Conservation (phyloP, 1,284 basidiomycete species). For the Cutaneotrichosporon cavernicola region DNA sequence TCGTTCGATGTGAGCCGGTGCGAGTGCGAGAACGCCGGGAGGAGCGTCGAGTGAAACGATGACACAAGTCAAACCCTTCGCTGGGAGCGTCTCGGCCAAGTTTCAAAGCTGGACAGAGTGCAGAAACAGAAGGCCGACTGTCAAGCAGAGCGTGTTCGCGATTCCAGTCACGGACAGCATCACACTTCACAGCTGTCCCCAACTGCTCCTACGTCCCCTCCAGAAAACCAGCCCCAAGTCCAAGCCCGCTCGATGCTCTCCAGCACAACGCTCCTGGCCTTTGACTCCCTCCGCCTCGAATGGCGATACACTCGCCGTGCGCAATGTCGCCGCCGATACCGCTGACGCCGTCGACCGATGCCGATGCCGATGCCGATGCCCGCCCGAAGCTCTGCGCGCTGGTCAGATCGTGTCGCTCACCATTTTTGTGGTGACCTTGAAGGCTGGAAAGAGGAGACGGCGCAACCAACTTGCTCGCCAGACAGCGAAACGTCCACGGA, state of each 20-base stretch:
- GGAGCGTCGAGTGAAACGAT: too few relatives aligned
- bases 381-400: conserved; percentile 2
- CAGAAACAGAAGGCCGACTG: neutral
- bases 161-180: neutral
- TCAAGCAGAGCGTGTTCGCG: neutral
- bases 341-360: neutral
- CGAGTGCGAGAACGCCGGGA: too few relatives aligned
- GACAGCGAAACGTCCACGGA: neutral
- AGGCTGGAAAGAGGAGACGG: conserved; percentile 18
- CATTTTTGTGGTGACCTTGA: conserved; percentile 24
- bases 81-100: neutral
- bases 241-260: neutral
- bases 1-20: too few relatives aligned
- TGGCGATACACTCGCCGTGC: neutral
- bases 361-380: conserved; percentile 1
- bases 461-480: neutral
- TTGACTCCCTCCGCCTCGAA: neutral
- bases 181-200: neutral
- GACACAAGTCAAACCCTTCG: too few relatives aligned
- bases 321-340: neutral
- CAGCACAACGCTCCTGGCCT: neutral
- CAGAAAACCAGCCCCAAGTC: neutral
- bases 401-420: conserved; percentile 12
- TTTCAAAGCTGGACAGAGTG: too few relatives aligned
- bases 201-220: neutral